These are phyloP conservation scores for Hibiscus syriacus DNA, from an alignment of 345 rosid species.

Conservation along the genomic window DNA sequence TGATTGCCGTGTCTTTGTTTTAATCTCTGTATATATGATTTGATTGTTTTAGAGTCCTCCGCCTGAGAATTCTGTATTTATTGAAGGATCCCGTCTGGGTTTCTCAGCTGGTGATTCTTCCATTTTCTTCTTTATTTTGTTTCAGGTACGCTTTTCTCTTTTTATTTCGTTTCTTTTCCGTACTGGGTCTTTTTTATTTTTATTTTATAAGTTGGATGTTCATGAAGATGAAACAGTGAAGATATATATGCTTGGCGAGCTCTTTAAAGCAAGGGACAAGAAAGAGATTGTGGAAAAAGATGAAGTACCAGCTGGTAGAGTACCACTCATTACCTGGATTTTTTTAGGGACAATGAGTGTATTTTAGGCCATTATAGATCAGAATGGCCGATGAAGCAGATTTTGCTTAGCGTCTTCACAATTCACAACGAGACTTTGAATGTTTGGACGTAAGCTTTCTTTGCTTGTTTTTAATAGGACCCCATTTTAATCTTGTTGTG, in stretches of 20 bases:
- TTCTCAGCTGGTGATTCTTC: conserved; percentile 23
- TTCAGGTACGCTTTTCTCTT: conserved; percentile 19
- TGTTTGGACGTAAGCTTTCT: conserved; percentile 81
- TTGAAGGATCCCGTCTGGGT: conserved; percentile 29
- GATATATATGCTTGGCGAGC: conserved; percentile 21
- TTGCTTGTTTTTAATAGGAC: not conserved
- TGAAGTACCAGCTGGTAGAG: conserved; percentile 44
- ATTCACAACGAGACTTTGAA: conserved; percentile 91
- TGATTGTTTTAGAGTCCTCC: conserved; percentile 14
- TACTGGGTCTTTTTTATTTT: not conserved
- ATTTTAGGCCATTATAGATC: conserved; percentile 77
- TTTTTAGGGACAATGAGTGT: conserved; percentile 79
- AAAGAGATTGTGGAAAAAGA: conserved; percentile 49
- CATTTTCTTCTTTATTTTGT: conserved; percentile 23
- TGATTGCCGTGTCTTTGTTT: not conserved
- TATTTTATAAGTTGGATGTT: not conserved
- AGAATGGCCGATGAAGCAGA: conserved; percentile 92
- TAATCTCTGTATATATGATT: not conserved
- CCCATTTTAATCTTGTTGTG: not conserved
- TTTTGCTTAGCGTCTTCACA: conserved; percentile 68
- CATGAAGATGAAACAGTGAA: conserved; percentile 39
- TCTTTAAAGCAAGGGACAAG: conserved; percentile 48
- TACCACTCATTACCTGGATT: conserved; percentile 76
- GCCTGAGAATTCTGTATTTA: conserved; percentile 7
- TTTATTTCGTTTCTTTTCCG: not conserved